Percentiles rank a stretch among this genome's conserved stretches.
Evolutionary conservation across 2,329 filamentous ascomycete species (phyloP).

Genomic region (Colletotrichum tropicale): DNA sequence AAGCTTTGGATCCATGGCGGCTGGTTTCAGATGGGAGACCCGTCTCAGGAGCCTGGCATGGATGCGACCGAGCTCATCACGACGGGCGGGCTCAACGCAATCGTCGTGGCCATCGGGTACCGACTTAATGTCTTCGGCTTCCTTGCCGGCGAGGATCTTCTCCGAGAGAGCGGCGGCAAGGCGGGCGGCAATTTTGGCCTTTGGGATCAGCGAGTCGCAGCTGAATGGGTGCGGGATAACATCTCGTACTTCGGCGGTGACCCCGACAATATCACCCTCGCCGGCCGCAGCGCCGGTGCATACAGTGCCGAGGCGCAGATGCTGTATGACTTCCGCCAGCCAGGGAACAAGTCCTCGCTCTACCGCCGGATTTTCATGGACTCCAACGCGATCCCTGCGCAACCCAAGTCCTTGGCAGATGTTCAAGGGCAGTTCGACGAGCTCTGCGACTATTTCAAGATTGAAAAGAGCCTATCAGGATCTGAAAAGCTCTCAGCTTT

Average conservation of each 20-base stretch:
- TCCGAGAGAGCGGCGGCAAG: slow-evolving; percentile 23
- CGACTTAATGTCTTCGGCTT: slow-evolving; percentile 53
- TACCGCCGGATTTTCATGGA: slow-evolving; percentile 45
- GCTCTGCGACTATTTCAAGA: slow-evolving; percentile 37
- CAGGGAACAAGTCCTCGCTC: slow-evolving; percentile 15
- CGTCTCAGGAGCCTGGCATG: slow-evolving; percentile 44
- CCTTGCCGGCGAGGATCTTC: slow-evolving; percentile 42
- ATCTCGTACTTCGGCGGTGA: slow-evolving; percentile 52
- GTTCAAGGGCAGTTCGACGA: slow-evolving; percentile 47
- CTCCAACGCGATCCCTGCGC: slow-evolving; percentile 49
- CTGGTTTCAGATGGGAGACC: slow-evolving; percentile 52
- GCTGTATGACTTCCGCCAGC: slow-evolving; percentile 36
- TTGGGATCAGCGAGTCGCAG: slow-evolving; percentile 52
- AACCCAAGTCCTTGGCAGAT: slow-evolving; percentile 42
- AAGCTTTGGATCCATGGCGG: slow-evolving; percentile 50
- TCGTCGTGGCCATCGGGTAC: slow-evolving; percentile 52
- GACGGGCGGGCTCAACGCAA: slow-evolving; percentile 36
- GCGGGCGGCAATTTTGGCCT: slow-evolving; percentile 42
- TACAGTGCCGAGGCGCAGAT: slow-evolving; percentile 47
- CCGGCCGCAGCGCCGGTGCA: slow-evolving; percentile 48
- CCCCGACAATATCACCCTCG: slow-evolving; percentile 40
- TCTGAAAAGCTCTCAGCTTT: slow-evolving; percentile 35
- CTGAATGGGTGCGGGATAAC: slow-evolving; percentile 55
- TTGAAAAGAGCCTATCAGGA: slow-evolving; percentile 25
- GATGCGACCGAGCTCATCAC: slow-evolving; percentile 47